Conservation (phyloP, 2,329 filamentous ascomycete species). For the Penicillium aurantiogriseum region DNA sequence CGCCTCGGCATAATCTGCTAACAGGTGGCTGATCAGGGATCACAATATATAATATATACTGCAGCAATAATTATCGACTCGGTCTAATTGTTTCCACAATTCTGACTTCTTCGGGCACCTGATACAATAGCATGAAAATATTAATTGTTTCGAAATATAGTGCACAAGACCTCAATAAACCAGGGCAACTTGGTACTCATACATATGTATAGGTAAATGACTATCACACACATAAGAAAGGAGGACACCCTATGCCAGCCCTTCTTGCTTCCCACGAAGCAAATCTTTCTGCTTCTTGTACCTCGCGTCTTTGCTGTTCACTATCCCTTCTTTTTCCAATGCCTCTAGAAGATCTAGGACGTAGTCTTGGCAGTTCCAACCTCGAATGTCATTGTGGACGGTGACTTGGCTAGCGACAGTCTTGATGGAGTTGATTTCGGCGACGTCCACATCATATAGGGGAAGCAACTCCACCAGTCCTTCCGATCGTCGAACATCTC, state of each 20-base stretch:
- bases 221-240: neutral
- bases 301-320: slow-evolving; percentile 2
- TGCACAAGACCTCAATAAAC: neutral
- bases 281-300: slow-evolving; percentile 9
- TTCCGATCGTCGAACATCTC: neutral
- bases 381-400: slow-evolving; percentile 22
- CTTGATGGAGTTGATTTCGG: slow-evolving; percentile 14
- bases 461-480: slow-evolving; percentile 5
- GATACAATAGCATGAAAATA: neutral
- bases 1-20: neutral
- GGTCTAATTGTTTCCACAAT: neutral
- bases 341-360: slow-evolving; percentile 26
- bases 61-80: neutral
- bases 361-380: slow-evolving; percentile 31
- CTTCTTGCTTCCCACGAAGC: slow-evolving; percentile 11
- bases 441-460: slow-evolving; percentile 6
- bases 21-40: neutral
- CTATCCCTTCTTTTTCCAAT: slow-evolving; percentile 16
- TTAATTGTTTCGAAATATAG: neutral
- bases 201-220: neutral
- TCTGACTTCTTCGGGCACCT: neutral
- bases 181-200: neutral
- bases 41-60: neutral
- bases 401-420: slow-evolving; percentile 13
- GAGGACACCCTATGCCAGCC: neutral